These are phyloP conservation scores for Coleophoma cylindrospora DNA, from an alignment of 2,329 filamentous ascomycete species.

Conservation along the genomic window DNA sequence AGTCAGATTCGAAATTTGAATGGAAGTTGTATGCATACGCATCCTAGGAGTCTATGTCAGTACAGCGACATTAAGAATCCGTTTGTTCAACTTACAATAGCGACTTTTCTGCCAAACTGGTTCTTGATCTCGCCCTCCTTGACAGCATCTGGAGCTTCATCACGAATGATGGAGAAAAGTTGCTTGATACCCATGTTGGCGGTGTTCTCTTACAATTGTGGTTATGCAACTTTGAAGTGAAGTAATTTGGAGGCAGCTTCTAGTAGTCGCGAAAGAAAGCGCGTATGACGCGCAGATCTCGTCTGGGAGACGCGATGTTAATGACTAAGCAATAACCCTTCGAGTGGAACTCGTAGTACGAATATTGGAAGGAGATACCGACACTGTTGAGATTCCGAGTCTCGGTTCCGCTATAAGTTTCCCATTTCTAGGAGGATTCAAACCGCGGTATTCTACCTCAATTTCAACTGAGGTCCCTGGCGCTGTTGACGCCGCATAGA, in stretches of 20 bases:
- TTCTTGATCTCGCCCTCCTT: slow-evolving; percentile 98
- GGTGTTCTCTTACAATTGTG: not conserved
- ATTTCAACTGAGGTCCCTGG: not conserved
- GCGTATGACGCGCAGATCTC: slow-evolving; percentile 7
- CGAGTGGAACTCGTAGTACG: not conserved
- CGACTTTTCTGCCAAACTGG: slow-evolving; percentile 96
- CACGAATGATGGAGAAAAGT: slow-evolving; percentile 76
- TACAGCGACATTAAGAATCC: not conserved
- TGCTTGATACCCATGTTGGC: slow-evolving; percentile 62
- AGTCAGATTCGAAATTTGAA: slow-evolving; percentile 9
- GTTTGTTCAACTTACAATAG: slow-evolving; percentile 63
- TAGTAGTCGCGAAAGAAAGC: slow-evolving; percentile 2
- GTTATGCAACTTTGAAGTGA: slow-evolving; percentile 2
- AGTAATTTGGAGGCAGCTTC: not conserved
- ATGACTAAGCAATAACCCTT: not conserved
- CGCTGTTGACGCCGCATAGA: not conserved
- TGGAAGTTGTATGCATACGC: slow-evolving; percentile 36
- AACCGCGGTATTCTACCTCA: too few relatives aligned
- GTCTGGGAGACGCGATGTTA: not conserved
- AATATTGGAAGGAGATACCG: too few relatives aligned
- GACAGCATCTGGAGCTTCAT: slow-evolving; percentile 91
- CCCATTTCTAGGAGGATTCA: too few relatives aligned
- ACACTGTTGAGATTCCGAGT: too few relatives aligned
- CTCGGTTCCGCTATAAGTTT: too few relatives aligned
- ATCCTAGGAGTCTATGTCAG: slow-evolving; percentile 39